Percentiles rank a stretch among this genome's conserved stretches.
phyloP scores from a whole-genome alignment of 2,329 filamentous ascomycete species.

The Diplodia intermedia region DNA sequence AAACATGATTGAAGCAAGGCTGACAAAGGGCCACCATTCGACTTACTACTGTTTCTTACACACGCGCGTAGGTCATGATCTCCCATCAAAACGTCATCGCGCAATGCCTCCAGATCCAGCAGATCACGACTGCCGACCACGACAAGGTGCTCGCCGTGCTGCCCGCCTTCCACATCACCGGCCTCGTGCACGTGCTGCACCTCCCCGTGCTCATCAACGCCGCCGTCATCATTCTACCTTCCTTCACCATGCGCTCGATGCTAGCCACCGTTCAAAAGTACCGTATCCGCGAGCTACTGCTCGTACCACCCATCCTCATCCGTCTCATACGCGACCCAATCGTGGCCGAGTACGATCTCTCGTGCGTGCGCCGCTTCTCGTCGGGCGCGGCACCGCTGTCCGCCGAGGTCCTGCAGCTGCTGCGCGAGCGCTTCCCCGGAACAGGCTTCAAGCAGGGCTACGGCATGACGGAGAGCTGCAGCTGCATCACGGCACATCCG shows the following conservation, averaged over 20 bases:
- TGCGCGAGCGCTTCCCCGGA: slow-evolving; percentile 63
- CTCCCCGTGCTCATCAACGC: slow-evolving; percentile 68
- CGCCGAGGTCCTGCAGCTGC: slow-evolving; percentile 62
- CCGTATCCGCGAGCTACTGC: slow-evolving; percentile 62
- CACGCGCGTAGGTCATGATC: slow-evolving; percentile 55
- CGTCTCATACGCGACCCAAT: slow-evolving; percentile 64
- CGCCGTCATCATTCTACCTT: slow-evolving; percentile 69
- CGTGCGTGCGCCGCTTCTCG: slow-evolving; percentile 62
- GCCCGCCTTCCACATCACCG: slow-evolving; percentile 66
- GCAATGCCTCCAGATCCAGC: slow-evolving; percentile 66
- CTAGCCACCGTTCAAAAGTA: slow-evolving; percentile 60
- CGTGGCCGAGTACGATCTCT: slow-evolving; percentile 63
- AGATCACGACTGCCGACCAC: slow-evolving; percentile 58
- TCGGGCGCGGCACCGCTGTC: slow-evolving; percentile 67
- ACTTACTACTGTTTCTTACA: neutral
- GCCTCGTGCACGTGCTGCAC: slow-evolving; percentile 68
- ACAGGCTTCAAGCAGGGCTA: slow-evolving; percentile 71
- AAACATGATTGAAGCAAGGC: too few species aligned
- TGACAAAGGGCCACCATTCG: too few species aligned
- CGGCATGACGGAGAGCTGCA: slow-evolving; percentile 72
- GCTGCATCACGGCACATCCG: slow-evolving; percentile 68
- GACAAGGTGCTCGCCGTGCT: slow-evolving; percentile 64
- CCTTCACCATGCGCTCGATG: slow-evolving; percentile 68
- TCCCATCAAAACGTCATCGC: slow-evolving; percentile 63
- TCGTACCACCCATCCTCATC: slow-evolving; percentile 68